These are phyloP conservation scores for Barnettozyma salicaria DNA, from an alignment of 805 yeast species.

Conservation along the genomic window DNA sequence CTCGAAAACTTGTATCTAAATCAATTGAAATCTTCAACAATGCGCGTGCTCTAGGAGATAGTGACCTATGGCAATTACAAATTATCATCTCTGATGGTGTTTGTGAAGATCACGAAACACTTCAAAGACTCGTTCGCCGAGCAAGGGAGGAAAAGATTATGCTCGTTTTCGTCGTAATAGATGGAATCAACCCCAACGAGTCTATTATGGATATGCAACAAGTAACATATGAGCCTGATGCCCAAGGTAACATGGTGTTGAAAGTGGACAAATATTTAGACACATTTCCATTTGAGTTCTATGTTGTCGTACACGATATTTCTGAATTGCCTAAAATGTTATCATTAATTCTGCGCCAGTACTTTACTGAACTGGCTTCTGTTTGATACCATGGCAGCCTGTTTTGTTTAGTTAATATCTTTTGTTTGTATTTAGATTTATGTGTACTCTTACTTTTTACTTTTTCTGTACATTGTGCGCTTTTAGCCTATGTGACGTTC, in stretches of 20 bases:
- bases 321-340: constrained; percentile 88
- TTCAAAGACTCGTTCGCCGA: constrained; percentile 77
- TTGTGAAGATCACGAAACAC: constrained; percentile 86
- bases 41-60: constrained; percentile 40
- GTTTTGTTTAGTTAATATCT: too few species aligned
- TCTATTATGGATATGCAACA: constrained; percentile 94
- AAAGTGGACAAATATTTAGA: constrained; percentile 83
- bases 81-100: constrained; percentile 95
- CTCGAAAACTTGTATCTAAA: constrained; percentile 61
- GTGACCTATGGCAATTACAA: constrained; percentile 88
- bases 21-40: constrained; percentile 68
- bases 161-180: constrained; percentile 92
- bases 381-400: too few species aligned
- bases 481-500: too few species aligned
- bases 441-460: too few species aligned
- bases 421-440: too few species aligned
- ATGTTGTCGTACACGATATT: constrained; percentile 87
- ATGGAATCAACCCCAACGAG: constrained; percentile 77
- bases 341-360: constrained; percentile 84
- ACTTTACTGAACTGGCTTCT: constrained; percentile 70
- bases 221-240: constrained; percentile 73
- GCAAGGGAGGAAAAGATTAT: constrained; percentile 90
- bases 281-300: constrained; percentile 93
- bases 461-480: too few species aligned
- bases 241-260: constrained; percentile 61